A percentile compares a stretch with the other conserved stretches of the same genome.
phyloP scores from a whole-genome alignment of 495 filamentous ascomycete species.

The Glonium stellatum region DNA sequence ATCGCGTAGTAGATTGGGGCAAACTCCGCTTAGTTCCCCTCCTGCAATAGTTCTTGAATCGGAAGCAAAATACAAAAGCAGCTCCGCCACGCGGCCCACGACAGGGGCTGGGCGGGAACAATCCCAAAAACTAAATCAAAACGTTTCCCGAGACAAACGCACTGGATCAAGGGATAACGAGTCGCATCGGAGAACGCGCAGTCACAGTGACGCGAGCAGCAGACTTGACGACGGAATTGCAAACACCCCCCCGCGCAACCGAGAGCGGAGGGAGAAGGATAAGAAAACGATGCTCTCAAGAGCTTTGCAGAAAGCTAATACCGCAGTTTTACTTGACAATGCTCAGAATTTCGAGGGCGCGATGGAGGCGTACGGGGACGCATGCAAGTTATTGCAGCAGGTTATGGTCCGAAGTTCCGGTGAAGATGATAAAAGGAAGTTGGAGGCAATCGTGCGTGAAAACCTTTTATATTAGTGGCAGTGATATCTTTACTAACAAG shows the following conservation, averaged over 20 bases:
- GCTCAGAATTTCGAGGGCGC: constrained; percentile 90
- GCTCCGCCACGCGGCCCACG: constrained; percentile 9
- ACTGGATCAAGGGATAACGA: constrained; percentile 16
- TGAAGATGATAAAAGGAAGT: constrained; percentile 75
- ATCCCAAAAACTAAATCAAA: constrained; percentile 6
- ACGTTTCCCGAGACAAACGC: constrained; percentile 10
- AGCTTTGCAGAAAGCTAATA: constrained; percentile 90
- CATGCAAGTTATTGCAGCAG: constrained; percentile 72
- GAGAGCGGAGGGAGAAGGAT: constrained; percentile 36
- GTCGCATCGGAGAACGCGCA: constrained; percentile 9
- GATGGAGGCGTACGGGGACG: constrained; percentile 84
- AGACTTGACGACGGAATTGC: constrained; percentile 25
- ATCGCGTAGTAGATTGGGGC: constrained; percentile 18
- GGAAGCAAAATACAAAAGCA: constrained; percentile 23
- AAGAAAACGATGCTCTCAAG: constrained; percentile 89
- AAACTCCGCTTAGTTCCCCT: constrained; percentile 23
- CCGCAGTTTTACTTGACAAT: constrained; percentile 89
- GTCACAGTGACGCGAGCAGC: constrained; percentile 25
- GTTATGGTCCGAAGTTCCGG: constrained; percentile 78
- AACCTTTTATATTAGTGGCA: background rate
- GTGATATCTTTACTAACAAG: background rate
- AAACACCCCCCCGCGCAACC: constrained; percentile 22
- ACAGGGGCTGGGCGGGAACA: constrained; percentile 9
- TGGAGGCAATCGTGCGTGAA: constrained; percentile 81
- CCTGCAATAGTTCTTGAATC: constrained; percentile 22